Evolutionary conservation across 2,329 filamentous ascomycete species (phyloP).

Genomic region (Neurospora sp.): DNA sequence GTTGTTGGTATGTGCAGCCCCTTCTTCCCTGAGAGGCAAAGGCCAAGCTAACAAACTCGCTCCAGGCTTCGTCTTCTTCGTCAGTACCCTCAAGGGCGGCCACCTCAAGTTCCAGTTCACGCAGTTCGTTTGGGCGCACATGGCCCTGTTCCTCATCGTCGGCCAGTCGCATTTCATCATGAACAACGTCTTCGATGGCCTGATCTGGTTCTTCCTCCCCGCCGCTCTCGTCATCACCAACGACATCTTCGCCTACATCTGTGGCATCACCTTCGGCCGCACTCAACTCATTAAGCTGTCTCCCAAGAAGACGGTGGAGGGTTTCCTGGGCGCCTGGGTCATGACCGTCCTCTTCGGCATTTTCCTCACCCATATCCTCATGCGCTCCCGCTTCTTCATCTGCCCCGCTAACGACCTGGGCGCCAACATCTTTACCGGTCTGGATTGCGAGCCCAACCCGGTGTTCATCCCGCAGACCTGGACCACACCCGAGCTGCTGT

Average conservation of each 20-base stretch:
- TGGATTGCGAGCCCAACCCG: constrained; percentile 84
- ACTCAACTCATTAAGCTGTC: constrained; percentile 97
- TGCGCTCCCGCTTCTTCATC: constrained; percentile 93
- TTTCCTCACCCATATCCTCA: constrained; percentile 71
- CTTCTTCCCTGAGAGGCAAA: background rate
- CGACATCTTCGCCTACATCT: constrained; percentile 97
- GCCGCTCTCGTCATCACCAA: constrained; percentile 94
- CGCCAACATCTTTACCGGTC: constrained; percentile 82
- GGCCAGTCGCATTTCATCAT: constrained; percentile 98
- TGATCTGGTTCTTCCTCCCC: constrained; percentile 99
- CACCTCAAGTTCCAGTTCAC: constrained; percentile 99
- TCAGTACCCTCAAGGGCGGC: constrained; percentile 84
- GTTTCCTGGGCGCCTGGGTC: constrained; percentile 92
- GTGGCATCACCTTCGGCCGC: constrained; percentile 90
- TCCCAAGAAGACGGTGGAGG: constrained; percentile 98
- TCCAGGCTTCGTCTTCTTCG: constrained; percentile 93
- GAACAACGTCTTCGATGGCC: constrained; percentile 99
- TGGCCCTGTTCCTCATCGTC: constrained; percentile 96
- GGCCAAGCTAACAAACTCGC: background rate
- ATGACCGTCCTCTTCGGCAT: constrained; percentile 85
- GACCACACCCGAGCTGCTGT: constrained; percentile 61
- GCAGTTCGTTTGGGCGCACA: constrained; percentile 98
- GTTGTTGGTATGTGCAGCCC: constrained; percentile 66
- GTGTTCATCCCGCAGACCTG: constrained; percentile 77
- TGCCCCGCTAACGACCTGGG: constrained; percentile 96